Conservation (phyloP, 2,329 filamentous ascomycete genomes). For the Aspergillus latus region DNA sequence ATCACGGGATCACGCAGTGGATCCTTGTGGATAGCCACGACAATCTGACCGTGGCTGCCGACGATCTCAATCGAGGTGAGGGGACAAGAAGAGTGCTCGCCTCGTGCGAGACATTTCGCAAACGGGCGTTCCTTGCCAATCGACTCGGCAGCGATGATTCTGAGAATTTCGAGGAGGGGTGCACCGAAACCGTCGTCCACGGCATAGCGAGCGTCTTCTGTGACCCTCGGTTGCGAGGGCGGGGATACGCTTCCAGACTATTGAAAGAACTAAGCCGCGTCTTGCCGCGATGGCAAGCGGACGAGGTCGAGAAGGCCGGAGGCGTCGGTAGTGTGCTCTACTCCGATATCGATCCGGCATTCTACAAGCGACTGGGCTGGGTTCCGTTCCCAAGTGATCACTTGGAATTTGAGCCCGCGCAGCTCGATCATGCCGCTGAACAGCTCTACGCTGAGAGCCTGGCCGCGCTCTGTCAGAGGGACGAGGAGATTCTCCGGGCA, state of each 20-base stretch:
- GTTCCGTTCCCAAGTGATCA: conserved; percentile 21
- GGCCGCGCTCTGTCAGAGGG: not conserved
- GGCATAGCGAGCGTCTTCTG: conserved; percentile 28
- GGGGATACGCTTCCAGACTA: conserved; percentile 25
- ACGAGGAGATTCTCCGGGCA: not conserved
- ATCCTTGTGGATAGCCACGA: conserved; percentile 55
- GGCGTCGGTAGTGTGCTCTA: conserved; percentile 24
- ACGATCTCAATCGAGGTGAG: conserved; percentile 27
- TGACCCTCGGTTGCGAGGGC: conserved; percentile 18
- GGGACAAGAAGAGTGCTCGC: conserved; percentile 57
- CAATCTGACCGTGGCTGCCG: too few relatives aligned
- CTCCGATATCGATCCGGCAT: conserved; percentile 26
- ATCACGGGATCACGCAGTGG: conserved; percentile 64
- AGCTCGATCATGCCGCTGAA: not conserved
- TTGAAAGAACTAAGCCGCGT: conserved; percentile 20
- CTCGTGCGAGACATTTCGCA: conserved; percentile 64
- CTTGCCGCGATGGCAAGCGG: too few relatives aligned
- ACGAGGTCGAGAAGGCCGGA: not conserved
- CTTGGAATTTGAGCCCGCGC: conserved; percentile 17
- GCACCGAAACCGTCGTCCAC: conserved; percentile 26
- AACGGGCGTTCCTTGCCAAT: conserved; percentile 52
- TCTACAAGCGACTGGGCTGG: conserved; percentile 25
- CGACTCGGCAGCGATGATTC: conserved; percentile 23
- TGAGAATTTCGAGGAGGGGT: conserved; percentile 26
- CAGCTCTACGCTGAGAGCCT: not conserved